Conservation (phyloP, 768 basidiomycete genomes). For the Rhodocollybia butyracea region DNA sequence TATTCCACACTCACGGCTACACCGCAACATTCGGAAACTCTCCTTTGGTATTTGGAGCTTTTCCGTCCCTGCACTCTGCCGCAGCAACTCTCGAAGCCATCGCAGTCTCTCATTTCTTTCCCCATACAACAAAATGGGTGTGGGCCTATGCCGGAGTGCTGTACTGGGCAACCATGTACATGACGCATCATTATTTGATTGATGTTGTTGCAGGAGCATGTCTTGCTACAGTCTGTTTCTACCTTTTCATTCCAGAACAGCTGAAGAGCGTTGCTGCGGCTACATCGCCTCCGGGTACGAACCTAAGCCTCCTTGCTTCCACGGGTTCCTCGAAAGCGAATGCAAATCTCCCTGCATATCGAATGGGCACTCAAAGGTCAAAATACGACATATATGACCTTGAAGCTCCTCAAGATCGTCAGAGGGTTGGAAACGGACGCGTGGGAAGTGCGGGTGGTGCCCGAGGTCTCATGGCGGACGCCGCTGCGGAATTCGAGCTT, state of each 20-base stretch:
- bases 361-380: constrained; percentile 30
- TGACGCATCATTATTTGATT: constrained; percentile 97
- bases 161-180: constrained; percentile 99
- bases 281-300: constrained; percentile 43
- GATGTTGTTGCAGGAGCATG: constrained; percentile 95
- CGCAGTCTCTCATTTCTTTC: constrained; percentile 95
- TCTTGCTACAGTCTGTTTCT: constrained; percentile 85
- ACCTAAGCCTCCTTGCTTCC: constrained; percentile 8
- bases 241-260: constrained; percentile 81
- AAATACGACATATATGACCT: constrained; percentile 82
- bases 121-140: constrained; percentile 56
- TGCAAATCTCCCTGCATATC: constrained; percentile 8
- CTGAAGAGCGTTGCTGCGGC: constrained; percentile 56
- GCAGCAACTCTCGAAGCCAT: constrained; percentile 90
- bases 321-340: not conserved
- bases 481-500: constrained; percentile 54
- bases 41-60: constrained; percentile 95
- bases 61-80: constrained; percentile 90
- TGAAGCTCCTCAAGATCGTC: constrained; percentile 43
- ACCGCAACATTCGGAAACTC: constrained; percentile 79
- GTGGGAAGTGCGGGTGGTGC: constrained; percentile 24
- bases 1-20: constrained; percentile 78
- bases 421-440: constrained; percentile 8
- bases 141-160: constrained; percentile 85
- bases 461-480: constrained; percentile 34